These are phyloP conservation scores for Harringtonia aguacate DNA, from an alignment of 2,329 filamentous ascomycete species.

Conservation along the genomic window DNA sequence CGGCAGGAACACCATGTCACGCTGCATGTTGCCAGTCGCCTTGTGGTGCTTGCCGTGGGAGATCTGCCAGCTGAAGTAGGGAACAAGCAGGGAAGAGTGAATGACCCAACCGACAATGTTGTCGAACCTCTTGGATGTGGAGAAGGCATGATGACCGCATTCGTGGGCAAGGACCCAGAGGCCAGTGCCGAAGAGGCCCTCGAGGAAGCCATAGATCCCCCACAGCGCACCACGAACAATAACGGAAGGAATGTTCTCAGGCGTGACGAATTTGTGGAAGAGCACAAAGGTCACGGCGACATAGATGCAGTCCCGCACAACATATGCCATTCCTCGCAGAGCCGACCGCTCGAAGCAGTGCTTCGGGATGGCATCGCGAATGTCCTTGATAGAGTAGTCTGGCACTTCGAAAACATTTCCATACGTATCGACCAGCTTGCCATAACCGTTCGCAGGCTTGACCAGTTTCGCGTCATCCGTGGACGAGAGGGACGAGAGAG, in stretches of 20 bases:
- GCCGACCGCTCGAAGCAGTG: conserved; percentile 92
- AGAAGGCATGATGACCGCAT: conserved; percentile 96
- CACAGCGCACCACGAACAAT: conserved; percentile 54
- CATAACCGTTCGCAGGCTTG: conserved; percentile 29
- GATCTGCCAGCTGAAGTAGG: conserved; percentile 99
- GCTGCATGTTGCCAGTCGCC: conserved; percentile 91
- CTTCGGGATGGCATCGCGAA: conserved; percentile 91
- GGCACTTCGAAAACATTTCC: conserved; percentile 91
- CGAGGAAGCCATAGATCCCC: conserved; percentile 62
- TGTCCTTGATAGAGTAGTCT: conserved; percentile 95
- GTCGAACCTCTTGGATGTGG: conserved; percentile 80
- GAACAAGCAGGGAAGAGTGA: conserved; percentile 76
- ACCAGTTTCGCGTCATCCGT: conserved; percentile 44
- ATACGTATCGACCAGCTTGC: conserved; percentile 77
- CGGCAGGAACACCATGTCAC: conserved; percentile 98
- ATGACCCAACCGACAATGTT: conserved; percentile 85
- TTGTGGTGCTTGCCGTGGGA: conserved; percentile 99
- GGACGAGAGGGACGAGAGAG: conserved; percentile 79
- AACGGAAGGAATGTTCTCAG: conserved; percentile 65
- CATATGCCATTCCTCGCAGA: conserved; percentile 65
- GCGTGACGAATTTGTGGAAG: conserved; percentile 83
- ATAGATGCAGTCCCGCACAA: conserved; percentile 66
- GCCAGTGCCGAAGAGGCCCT: conserved; percentile 89
- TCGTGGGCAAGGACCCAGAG: conserved; percentile 96
- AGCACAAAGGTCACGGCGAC: conserved; percentile 72